Percentiles rank a stretch among this genome's conserved stretches.
These are phyloP conservation scores for Halophytophthora batemanensis DNA, from an alignment of 352 stramenopile genomes.

Conservation along the genomic window DNA sequence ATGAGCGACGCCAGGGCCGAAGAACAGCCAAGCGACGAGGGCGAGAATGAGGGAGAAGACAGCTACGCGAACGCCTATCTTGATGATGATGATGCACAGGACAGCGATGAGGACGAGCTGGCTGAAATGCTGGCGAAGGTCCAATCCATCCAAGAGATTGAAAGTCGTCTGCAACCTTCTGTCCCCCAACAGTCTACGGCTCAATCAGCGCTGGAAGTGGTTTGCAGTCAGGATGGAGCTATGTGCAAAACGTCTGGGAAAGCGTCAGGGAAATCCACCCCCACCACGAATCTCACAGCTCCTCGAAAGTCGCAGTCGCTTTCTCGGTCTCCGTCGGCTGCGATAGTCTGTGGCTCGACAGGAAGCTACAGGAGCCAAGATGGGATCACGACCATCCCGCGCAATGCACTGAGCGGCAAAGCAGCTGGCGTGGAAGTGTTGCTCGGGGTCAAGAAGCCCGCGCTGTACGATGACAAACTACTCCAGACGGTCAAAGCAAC, in stretches of 20 bases:
- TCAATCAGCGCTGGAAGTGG: constrained; percentile 6
- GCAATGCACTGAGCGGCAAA: constrained; percentile 20
- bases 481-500: constrained; percentile 42
- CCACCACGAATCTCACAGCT: constrained; percentile 4
- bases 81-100: constrained; percentile 37
- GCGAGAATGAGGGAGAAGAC: constrained; percentile 26
- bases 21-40: constrained; percentile 11
- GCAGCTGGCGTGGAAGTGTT: constrained; percentile 29
- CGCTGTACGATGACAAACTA: constrained; percentile 57
- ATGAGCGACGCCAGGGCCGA: constrained; percentile 25
- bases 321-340: constrained; percentile 15
- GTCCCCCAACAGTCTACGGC: constrained; percentile 9
- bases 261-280: background rate
- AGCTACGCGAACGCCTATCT: constrained; percentile 41
- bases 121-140: constrained; percentile 77
- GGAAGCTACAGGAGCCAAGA: constrained; percentile 35
- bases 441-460: constrained; percentile 49
- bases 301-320: constrained; percentile 15
- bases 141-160: constrained; percentile 52
- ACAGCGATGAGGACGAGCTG: constrained; percentile 54
- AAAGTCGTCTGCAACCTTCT: constrained; percentile 24
- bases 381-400: constrained; percentile 62
- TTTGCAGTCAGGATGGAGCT: constrained; percentile 3
- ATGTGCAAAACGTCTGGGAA: too few species aligned
- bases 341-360: background rate